These are phyloP conservation scores for Nasturtium officinale DNA, from an alignment of 345 rosid species.

Conservation along the genomic window DNA sequence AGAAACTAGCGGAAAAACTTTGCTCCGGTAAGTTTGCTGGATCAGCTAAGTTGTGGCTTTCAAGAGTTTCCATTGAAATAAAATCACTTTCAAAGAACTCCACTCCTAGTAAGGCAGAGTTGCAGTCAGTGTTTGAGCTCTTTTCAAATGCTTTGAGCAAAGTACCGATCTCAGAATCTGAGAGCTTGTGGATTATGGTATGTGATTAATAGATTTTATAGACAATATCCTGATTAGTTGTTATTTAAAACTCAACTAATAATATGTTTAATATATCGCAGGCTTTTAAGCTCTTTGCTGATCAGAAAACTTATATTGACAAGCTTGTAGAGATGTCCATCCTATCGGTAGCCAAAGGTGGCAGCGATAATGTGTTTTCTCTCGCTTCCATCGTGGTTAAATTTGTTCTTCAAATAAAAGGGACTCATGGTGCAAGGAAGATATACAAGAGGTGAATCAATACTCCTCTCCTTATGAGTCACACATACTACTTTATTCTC, in stretches of 20 bases:
- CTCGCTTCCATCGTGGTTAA: conserved; percentile 62
- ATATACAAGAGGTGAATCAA: conserved; percentile 63
- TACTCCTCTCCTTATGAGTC: not conserved
- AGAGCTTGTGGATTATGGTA: conserved; percentile 86
- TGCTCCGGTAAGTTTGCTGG: conserved; percentile 58
- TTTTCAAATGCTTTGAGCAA: conserved; percentile 53
- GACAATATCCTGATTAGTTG: not conserved
- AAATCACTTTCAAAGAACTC: conserved; percentile 46
- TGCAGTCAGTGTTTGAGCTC: conserved; percentile 55
- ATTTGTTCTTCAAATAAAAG: conserved; percentile 67
- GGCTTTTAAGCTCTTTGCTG: conserved; percentile 69
- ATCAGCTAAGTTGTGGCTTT: conserved; percentile 62
- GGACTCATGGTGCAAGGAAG: conserved; percentile 62
- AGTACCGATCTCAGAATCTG: conserved; percentile 61
- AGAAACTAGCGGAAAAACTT: conserved; percentile 60
- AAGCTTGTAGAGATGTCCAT: conserved; percentile 75
- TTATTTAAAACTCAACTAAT: not conserved
- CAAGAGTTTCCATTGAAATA: conserved; percentile 65
- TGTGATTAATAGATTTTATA: conserved; percentile 23
- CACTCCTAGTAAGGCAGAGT: conserved; percentile 52
- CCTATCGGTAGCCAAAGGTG: conserved; percentile 54
- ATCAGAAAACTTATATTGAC: conserved; percentile 56
- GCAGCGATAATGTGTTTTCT: conserved; percentile 64
- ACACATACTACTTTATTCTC: conserved; percentile 10
- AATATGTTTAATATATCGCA: conserved; percentile 38